A percentile compares a stretch with the other conserved stretches of the same genome.
phyloP scores from a whole-genome alignment of 2,329 filamentous ascomycete genomes.

The Colletotrichum paranaense region DNA sequence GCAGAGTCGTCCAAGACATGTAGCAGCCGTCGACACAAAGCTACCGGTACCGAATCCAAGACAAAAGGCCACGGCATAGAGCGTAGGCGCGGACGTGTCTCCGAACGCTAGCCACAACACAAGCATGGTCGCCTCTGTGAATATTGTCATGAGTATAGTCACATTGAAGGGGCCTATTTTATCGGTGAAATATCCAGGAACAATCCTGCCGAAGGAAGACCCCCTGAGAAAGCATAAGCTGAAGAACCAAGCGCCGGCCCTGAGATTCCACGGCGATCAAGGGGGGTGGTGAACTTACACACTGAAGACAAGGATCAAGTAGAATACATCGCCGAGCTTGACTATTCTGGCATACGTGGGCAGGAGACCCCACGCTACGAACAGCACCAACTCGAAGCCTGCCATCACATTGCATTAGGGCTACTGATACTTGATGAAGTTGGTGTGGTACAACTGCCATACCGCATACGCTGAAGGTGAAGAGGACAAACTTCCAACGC shows the following conservation, averaged over 20 bases:
- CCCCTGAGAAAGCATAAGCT: conserved; percentile 37
- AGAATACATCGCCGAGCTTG: conserved; percentile 41
- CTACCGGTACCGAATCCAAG: conserved; percentile 45
- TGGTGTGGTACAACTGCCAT: not conserved
- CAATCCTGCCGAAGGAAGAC: conserved; percentile 41
- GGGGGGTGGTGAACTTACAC: conserved; percentile 39
- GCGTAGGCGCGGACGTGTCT: conserved; percentile 31
- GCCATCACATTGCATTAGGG: conserved; percentile 5
- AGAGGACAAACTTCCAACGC: conserved; percentile 41
- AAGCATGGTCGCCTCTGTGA: conserved; percentile 39
- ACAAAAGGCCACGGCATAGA: conserved; percentile 41
- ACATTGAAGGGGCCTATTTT: conserved; percentile 41
- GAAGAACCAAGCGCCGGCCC: not conserved
- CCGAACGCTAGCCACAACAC: conserved; percentile 43
- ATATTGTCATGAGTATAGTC: conserved; percentile 40
- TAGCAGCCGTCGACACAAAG: conserved; percentile 38
- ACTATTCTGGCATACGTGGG: conserved; percentile 41
- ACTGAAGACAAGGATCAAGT: conserved; percentile 45
- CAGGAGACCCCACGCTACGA: conserved; percentile 45
- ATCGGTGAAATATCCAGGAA: conserved; percentile 40
- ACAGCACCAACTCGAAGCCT: conserved; percentile 46
- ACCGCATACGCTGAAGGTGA: conserved; percentile 43
- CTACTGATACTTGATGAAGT: not conserved
- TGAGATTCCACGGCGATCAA: not conserved
- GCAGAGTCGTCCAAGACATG: conserved; percentile 42